Conservation (phyloP, 2,329 filamentous ascomycete species). For the Talaromyces islandicus region DNA sequence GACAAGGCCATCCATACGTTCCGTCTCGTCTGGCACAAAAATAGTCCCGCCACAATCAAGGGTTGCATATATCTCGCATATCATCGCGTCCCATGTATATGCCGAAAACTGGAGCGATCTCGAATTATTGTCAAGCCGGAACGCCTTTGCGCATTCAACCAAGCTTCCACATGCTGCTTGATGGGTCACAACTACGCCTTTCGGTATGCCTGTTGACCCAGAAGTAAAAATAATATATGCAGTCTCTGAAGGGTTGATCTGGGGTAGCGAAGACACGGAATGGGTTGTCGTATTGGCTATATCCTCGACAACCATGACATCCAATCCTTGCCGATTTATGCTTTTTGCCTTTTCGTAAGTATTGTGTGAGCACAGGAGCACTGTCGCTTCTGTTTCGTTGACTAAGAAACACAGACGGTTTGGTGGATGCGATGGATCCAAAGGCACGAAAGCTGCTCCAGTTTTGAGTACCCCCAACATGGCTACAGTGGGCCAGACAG, state of each 20-base stretch:
- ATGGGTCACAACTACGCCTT: constrained; percentile 55
- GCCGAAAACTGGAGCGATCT: constrained; percentile 37
- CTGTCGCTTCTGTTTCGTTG: background rate
- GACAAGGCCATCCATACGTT: constrained; percentile 37
- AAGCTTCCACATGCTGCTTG: constrained; percentile 47
- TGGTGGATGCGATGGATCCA: constrained; percentile 20
- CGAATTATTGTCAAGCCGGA: constrained; percentile 39
- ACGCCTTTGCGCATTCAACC: constrained; percentile 39
- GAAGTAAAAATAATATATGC: constrained; percentile 51
- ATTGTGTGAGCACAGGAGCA: background rate
- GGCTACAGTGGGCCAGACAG: constrained; percentile 7
- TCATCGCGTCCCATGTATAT: constrained; percentile 40
- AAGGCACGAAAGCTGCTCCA: constrained; percentile 26
- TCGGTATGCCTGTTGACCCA: constrained; percentile 45
- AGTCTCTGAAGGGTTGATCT: background rate
- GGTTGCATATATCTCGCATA: constrained; percentile 29
- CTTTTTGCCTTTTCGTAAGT: background rate
- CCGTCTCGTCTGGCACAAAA: constrained; percentile 37
- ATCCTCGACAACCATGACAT: background rate
- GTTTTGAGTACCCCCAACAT: constrained; percentile 25
- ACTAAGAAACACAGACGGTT: background rate
- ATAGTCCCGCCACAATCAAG: constrained; percentile 36
- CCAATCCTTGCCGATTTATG: background rate
- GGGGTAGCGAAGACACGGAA: background rate
- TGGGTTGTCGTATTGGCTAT: background rate